These are phyloP conservation scores for Eucalyptus urophylla DNA, from an alignment of 345 rosid species.

Conservation along the genomic window DNA sequence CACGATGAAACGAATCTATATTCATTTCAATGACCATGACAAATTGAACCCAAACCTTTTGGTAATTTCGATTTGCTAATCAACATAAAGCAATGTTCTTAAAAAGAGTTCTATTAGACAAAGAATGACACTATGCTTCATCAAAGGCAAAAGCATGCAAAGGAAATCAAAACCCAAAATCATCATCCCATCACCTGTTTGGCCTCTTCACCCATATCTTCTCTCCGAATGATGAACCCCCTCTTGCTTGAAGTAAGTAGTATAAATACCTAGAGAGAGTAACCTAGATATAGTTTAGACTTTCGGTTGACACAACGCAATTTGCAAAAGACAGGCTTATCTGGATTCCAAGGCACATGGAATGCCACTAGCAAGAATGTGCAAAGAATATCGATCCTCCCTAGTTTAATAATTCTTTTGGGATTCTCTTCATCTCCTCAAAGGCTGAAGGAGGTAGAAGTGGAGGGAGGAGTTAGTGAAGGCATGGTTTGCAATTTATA, in stretches of 20 bases:
- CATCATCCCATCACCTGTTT: constrained; percentile 35
- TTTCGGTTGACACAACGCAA: not conserved
- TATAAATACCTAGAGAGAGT: not conserved
- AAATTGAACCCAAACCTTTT: not conserved
- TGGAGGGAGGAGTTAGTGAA: constrained; percentile 4
- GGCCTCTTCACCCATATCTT: constrained; percentile 59
- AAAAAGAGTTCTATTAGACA: not conserved
- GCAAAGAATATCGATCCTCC: not conserved
- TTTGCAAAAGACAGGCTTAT: not conserved
- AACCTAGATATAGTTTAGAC: not conserved
- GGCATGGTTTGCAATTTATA: constrained; percentile 17
- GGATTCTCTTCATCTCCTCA: not conserved
- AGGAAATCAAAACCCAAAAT: not conserved
- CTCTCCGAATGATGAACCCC: not conserved
- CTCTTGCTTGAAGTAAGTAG: not conserved
- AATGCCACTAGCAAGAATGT: constrained; percentile 9
- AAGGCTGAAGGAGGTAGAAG: not conserved
- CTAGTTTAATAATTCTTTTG: not conserved
- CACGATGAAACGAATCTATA: not conserved
- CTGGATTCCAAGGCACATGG: constrained; percentile 56
- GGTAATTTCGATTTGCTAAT: not conserved
- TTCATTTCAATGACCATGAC: not conserved
- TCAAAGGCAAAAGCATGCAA: not conserved
- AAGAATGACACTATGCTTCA: not conserved
- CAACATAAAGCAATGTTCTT: not conserved